Evolutionary conservation across 202 grass and related monocot genomes (phyloP).

Genomic region (Carex arenaria): DNA sequence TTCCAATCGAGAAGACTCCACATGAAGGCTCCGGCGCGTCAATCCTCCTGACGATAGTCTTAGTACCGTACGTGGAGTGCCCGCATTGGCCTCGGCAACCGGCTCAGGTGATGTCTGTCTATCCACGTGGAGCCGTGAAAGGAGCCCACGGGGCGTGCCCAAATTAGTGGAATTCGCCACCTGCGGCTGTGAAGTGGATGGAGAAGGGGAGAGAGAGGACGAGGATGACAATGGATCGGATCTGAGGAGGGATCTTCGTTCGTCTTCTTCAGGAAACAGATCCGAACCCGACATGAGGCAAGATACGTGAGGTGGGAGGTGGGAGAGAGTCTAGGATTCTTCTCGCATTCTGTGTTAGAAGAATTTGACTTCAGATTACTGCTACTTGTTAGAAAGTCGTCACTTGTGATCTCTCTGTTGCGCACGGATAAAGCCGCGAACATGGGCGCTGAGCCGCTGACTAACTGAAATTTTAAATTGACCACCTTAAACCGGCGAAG

Average conservation of each 20-base stretch:
- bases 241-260: constrained; percentile 25
- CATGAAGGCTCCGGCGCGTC: constrained; percentile 9
- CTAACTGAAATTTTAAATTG: not conserved
- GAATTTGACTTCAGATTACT: constrained; percentile 12
- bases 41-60: constrained; percentile 29
- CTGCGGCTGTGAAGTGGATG: constrained; percentile 17
- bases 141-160: constrained; percentile 16
- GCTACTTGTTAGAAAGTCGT: not conserved
- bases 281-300: constrained; percentile 52
- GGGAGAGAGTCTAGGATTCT: constrained; percentile 14
- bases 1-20: constrained; percentile 13
- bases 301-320: not conserved
- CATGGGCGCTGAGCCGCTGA: not conserved
- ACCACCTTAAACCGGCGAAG: not conserved
- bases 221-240: constrained; percentile 37
- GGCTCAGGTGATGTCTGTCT: constrained; percentile 26
- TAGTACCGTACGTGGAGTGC: constrained; percentile 41
- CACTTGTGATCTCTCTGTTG: constrained; percentile 7
- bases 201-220: constrained; percentile 34
- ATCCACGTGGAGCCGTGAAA: not conserved
- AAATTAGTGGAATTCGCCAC: not conserved
- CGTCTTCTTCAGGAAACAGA: constrained; percentile 28
- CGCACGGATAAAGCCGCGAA: constrained; percentile 10
- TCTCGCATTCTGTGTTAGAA: not conserved
- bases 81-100: constrained; percentile 32